These are phyloP conservation scores for Pinus albicaulis DNA, from an alignment of 75 land plant genomes.

Conservation along the genomic window DNA sequence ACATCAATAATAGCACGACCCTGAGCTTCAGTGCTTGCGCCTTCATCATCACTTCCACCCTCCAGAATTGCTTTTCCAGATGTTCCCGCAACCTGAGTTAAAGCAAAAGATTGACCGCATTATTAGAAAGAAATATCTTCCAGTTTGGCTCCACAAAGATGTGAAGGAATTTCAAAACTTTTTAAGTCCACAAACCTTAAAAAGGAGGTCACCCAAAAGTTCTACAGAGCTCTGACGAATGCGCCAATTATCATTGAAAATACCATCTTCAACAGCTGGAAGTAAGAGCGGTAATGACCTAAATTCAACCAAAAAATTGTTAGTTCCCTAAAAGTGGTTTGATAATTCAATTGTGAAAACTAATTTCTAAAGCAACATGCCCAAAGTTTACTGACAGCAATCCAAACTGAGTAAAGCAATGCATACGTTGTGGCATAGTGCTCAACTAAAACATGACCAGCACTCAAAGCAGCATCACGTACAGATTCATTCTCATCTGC, in stretches of 20 bases:
- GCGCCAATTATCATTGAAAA: slow-evolving; percentile 98
- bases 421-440: slow-evolving; percentile 95
- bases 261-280: slow-evolving; percentile 99
- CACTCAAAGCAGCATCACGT: slow-evolving; percentile 97
- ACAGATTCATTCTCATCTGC: slow-evolving; percentile 99
- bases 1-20: slow-evolving; percentile 97
- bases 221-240: slow-evolving; percentile 99
- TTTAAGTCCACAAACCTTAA: slow-evolving; percentile 63
- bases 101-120: not conserved
- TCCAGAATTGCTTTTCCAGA: slow-evolving; percentile 98
- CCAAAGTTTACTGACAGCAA: slow-evolving; percentile 2
- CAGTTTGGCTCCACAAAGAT: not conserved
- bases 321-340: not conserved
- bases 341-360: not conserved
- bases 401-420: not conserved
- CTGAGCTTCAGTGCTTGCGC: slow-evolving; percentile 99
- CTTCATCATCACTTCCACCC: slow-evolving; percentile 99
- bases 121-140: not conserved
- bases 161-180: not conserved
- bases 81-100: slow-evolving; percentile 92
- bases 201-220: slow-evolving; percentile 92
- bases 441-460: slow-evolving; percentile 98
- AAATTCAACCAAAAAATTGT: slow-evolving; percentile 1
- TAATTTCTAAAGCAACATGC: not conserved
- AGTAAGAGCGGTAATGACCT: slow-evolving; percentile 95